These are phyloP conservation scores for Leccinum variicolor DNA, from an alignment of 768 basidiomycete genomes.

Conservation along the genomic window DNA sequence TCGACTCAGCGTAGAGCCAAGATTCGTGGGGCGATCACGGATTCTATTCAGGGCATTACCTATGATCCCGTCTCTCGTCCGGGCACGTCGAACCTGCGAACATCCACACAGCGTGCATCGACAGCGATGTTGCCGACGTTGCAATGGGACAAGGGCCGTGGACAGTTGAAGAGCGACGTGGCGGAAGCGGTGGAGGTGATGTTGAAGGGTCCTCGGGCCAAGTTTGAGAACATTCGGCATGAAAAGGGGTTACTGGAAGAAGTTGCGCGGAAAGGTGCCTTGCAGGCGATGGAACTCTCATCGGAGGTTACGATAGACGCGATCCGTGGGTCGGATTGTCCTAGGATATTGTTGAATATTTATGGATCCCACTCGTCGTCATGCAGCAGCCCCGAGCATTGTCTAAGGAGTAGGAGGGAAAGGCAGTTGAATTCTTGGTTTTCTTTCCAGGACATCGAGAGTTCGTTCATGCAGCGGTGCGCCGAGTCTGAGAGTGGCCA, in stretches of 20 bases:
- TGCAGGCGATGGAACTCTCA: conserved; percentile 58
- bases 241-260: conserved; percentile 59
- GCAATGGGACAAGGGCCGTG: conserved; percentile 55
- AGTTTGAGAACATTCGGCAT: conserved; percentile 60
- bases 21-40: conserved; percentile 80
- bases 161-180: conserved; percentile 70
- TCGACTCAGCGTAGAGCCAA: conserved; percentile 59
- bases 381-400: conserved; percentile 32
- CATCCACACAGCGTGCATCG: conserved; percentile 74
- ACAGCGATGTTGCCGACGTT: conserved; percentile 41
- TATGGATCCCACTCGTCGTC: not conserved
- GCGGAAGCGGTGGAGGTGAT: conserved; percentile 67
- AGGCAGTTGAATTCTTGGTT: conserved; percentile 58
- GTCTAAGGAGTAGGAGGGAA: conserved; percentile 57
- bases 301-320: conserved; percentile 59
- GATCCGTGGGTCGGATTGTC: conserved; percentile 70
- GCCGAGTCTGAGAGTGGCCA: conserved; percentile 17
- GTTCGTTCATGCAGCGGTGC: conserved; percentile 74
- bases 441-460: conserved; percentile 59
- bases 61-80: conserved; percentile 81
- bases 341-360: conserved; percentile 20
- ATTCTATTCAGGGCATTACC: conserved; percentile 69
- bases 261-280: conserved; percentile 63
- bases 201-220: conserved; percentile 61
- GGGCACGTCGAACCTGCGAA: conserved; percentile 74